Percentiles rank a stretch among this genome's conserved stretches.
Conservation (phyloP, 1,284 basidiomycete species). For the Meripilus lineatus region DNA sequence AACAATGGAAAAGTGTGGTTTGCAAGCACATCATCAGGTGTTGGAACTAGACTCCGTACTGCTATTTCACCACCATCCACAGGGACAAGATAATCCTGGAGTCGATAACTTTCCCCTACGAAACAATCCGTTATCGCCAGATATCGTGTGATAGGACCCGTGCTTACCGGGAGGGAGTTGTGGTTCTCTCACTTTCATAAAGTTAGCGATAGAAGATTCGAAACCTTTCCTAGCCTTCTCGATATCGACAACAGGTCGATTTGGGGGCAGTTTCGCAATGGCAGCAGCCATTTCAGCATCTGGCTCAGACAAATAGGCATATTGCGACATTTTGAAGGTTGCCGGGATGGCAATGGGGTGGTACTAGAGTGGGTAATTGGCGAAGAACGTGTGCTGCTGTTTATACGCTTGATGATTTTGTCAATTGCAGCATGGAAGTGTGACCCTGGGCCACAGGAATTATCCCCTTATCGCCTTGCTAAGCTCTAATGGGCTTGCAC, state of each 20-base stretch:
- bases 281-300: slow-evolving; percentile 8
- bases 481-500: no score
- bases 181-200: neutral
- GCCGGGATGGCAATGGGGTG: no score
- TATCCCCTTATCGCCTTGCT: no score
- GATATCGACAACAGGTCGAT: neutral
- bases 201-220: neutral
- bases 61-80: slow-evolving; percentile 3
- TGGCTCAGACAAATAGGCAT: slow-evolving; percentile 7
- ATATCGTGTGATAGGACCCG: neutral
- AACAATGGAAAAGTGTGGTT: slow-evolving; percentile 1
- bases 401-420: no score
- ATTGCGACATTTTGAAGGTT: slow-evolving; percentile 12
- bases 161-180: neutral
- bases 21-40: neutral
- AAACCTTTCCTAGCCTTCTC: neutral
- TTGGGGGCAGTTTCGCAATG: slow-evolving; percentile 2
- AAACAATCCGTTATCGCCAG: neutral
- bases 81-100: no score
- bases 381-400: no score
- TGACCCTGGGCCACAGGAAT: no score
- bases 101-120: neutral
- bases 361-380: no score
- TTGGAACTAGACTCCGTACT: slow-evolving; percentile 2
- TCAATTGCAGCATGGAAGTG: no score